phyloP scores from a whole-genome alignment of 139 green algal species.

The Auxenochlorella pyrenoidosa region DNA sequence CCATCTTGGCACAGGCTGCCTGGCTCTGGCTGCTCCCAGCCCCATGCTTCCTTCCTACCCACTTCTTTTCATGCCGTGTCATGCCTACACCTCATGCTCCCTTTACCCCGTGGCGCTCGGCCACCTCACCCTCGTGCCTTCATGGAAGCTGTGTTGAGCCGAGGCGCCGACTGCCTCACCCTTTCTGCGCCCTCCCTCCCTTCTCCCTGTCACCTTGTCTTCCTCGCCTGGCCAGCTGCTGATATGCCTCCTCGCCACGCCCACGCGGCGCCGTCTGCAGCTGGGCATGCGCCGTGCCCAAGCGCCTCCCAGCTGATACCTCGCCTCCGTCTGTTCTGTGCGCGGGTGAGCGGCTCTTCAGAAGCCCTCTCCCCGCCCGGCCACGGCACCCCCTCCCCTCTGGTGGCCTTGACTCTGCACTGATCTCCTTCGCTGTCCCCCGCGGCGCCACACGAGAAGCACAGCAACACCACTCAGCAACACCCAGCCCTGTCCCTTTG shows the following conservation, averaged over 20 bases:
- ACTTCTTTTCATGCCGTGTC: background rate
- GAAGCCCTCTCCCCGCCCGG: background rate
- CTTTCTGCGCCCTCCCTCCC: background rate
- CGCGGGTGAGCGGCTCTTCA: background rate
- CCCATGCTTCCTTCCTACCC: background rate
- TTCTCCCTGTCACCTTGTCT: background rate
- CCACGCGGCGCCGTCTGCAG: background rate
- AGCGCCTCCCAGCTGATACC: background rate
- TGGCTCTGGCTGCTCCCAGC: background rate
- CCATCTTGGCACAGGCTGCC: too few species aligned
- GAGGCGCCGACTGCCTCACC: background rate
- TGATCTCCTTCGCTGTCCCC: background rate
- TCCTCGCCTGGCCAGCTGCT: background rate
- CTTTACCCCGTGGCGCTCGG: background rate
- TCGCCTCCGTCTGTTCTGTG: background rate
- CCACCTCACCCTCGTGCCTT: background rate
- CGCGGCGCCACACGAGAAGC: background rate
- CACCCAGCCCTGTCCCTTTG: background rate
- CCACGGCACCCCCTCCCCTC: background rate
- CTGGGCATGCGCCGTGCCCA: background rate
- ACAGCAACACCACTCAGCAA: background rate
- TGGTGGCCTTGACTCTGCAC: background rate
- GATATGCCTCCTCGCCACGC: background rate
- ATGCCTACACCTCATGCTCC: background rate
- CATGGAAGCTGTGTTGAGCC: background rate